Conservation (phyloP, 768 basidiomycete species). For the Tricholoma bakamatsutake region DNA sequence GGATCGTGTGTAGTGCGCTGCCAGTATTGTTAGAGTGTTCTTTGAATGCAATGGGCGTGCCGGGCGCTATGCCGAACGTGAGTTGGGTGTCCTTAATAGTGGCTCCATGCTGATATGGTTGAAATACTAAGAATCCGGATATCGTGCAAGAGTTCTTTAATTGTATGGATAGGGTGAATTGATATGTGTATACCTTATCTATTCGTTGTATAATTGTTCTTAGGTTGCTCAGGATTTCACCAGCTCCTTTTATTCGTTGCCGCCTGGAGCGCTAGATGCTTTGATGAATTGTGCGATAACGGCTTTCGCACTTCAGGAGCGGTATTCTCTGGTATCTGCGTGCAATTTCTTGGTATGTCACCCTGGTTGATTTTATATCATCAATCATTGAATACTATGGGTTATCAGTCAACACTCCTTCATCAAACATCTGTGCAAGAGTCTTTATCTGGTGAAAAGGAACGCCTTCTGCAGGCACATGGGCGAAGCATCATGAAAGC, state of each 20-base stretch:
- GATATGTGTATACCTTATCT: neutral
- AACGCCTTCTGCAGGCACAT: conserved; percentile 36
- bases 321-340: conserved; percentile 76
- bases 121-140: conserved; percentile 71
- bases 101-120: too few relatives aligned
- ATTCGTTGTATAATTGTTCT: neutral
- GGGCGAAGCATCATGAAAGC: conserved; percentile 70
- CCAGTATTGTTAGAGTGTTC: conserved; percentile 55
- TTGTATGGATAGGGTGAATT: conserved; percentile 68
- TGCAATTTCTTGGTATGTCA: conserved; percentile 73
- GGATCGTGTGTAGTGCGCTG: conserved; percentile 49
- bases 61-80: conserved; percentile 68
- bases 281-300: conserved; percentile 59
- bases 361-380: neutral
- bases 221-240: conserved; percentile 50
- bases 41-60: conserved; percentile 44
- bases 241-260: conserved; percentile 48
- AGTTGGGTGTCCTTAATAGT: conserved; percentile 16
- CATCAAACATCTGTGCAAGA: conserved; percentile 60
- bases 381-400: neutral
- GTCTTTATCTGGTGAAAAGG: conserved; percentile 48
- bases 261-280: conserved; percentile 51
- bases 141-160: conserved; percentile 86
- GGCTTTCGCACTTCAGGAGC: conserved; percentile 66
- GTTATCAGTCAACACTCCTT: conserved; percentile 52